phyloP scores from a whole-genome alignment of 2,329 filamentous ascomycete genomes.

The Teratosphaeria zuluensis region DNA sequence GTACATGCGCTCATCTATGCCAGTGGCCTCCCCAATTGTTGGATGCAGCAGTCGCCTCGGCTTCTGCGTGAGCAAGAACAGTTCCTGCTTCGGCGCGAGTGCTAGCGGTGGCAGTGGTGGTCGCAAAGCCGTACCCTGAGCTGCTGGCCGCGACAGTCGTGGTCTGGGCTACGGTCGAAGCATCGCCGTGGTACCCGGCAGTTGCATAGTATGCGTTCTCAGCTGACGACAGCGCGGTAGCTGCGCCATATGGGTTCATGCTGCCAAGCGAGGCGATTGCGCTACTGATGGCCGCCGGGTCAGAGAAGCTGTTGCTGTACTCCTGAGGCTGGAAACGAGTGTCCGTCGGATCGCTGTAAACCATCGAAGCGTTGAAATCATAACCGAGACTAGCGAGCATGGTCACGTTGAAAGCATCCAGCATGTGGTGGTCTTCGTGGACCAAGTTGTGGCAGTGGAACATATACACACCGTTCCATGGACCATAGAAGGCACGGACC shows the following conservation, averaged over 20 bases:
- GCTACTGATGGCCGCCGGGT: conserved; percentile 11
- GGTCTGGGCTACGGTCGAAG: background rate
- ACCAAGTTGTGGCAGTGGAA: conserved; percentile 34
- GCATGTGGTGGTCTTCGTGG: conserved; percentile 37
- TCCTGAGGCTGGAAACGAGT: conserved; percentile 15
- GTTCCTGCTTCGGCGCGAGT: background rate
- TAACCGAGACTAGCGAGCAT: conserved; percentile 25
- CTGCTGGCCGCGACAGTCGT: conserved; percentile 11
- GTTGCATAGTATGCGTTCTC: conserved; percentile 17
- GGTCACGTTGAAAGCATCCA: conserved; percentile 36
- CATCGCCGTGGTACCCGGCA: conserved; percentile 15
- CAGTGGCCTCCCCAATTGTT: background rate
- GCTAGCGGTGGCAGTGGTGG: conserved; percentile 2
- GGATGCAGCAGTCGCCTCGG: background rate
- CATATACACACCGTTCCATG: conserved; percentile 43
- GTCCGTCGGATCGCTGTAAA: conserved; percentile 16
- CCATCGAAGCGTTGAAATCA: conserved; percentile 3
- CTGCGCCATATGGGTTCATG: conserved; percentile 18
- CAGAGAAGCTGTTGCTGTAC: conserved; percentile 17
- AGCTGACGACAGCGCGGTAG: conserved; percentile 13
- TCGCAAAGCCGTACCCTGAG: conserved; percentile 14
- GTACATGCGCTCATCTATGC: background rate
- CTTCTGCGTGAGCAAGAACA: background rate
- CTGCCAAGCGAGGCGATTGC: conserved; percentile 15
- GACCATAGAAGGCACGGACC: conserved; percentile 43